Base-by-base conservation (phyloP, 2,329 filamentous ascomycete genomes). In the Hymenoscyphus occultus region DNA sequence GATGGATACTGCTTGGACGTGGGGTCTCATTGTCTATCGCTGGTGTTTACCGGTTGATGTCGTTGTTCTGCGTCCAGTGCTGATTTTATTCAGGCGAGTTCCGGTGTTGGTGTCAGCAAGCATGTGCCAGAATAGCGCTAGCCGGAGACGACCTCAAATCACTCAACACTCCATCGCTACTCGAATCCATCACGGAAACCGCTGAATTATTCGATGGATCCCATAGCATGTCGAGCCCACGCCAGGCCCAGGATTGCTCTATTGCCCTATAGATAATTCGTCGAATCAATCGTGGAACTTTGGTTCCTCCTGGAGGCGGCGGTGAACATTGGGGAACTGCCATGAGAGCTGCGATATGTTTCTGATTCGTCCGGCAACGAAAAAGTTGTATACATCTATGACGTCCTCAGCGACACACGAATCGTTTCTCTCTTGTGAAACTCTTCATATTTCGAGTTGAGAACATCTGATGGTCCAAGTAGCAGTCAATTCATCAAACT, bases 161-260 rank as follows among this genome's bases (percentile, higher is more conserved):
- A 19, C 13, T 54, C 19, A 22, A 54, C 48, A 61, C 60, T 61
- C 65, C 61, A 67, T 67, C 54, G 64, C 67, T 68, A 68, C 61
- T 68, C 68, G 62, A 69, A 67, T 39, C 45, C 64, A 69, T 67
- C 62, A 61, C 28, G 39, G 31, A 13, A 40, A 31, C 59, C 35
- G 19, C 58, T 62, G 42, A 54, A 45, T 31, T 56, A 39, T n/a
- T 51, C 56, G 31, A 32, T 51, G 1, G 14, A 35, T 35, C 9
- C 9, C 35, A 12, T 28, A 12, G 10, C n/a, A 28, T 28, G 13
- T 22, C 22, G 19, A 9, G n/a, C 10, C 5, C n/a, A 22, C 9
- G 28, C 28, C 28, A 28, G 9, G n/a, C 16, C n/a, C 19, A 54
- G 4, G 10, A 54, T 14, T 54, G n/a, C 48, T 22, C 22, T n/a